Conservation (phyloP, 164 flowering plant genomes). For the Taxillus chinensis region DNA sequence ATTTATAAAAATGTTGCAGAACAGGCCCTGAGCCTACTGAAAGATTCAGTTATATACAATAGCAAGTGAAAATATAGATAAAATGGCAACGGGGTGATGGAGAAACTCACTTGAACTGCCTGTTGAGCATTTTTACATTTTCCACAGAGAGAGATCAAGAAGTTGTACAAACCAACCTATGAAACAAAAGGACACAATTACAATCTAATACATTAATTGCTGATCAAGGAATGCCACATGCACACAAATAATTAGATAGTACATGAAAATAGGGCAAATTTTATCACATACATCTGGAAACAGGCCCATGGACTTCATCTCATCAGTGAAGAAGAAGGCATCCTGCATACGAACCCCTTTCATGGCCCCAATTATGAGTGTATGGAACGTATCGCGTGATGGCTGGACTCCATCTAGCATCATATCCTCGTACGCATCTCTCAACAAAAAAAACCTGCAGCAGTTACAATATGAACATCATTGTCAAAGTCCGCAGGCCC, state of each 20-base stretch:
- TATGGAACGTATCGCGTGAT: constrained; percentile 59
- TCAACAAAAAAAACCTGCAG: constrained; percentile 53
- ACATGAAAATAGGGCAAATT: neutral
- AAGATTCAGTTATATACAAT: neutral
- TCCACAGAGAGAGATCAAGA: constrained; percentile 80
- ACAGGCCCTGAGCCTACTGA: neutral
- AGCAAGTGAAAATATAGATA: neutral
- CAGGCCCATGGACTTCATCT: constrained; percentile 85
- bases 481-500: no score
- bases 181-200: constrained; percentile 8
- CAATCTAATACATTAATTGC: neutral
- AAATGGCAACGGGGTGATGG: neutral
- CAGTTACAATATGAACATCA: neutral
- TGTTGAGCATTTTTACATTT: constrained; percentile 60
- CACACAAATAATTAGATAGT: neutral
- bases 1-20: no score
- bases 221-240: neutral
- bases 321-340: constrained; percentile 68
- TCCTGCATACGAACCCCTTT: constrained; percentile 78
- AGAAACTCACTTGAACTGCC: constrained; percentile 50
- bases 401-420: constrained; percentile 84
- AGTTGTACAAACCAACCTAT: constrained; percentile 76
- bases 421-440: constrained; percentile 90
- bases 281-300: constrained; percentile 65
- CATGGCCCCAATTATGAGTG: constrained; percentile 64